Conservation (phyloP, 1,284 basidiomycete species). For the Neolentinus lepideus region DNA sequence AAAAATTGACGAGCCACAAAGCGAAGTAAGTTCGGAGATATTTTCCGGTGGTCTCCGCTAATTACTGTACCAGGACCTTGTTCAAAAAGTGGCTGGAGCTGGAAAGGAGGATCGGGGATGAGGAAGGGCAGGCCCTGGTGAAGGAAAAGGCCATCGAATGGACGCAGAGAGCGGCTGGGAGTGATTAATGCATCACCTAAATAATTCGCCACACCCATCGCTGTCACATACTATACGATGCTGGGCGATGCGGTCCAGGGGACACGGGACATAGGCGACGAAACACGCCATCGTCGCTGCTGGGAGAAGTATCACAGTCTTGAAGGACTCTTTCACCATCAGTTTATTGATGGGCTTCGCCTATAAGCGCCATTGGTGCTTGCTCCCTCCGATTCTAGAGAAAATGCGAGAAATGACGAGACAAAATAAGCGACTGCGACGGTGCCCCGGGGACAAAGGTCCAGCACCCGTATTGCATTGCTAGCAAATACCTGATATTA, state of each 20-base stretch:
- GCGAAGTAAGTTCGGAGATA: conserved; percentile 60
- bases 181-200: conserved; percentile 10
- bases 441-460: no score
- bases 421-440: no score
- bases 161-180: conserved; percentile 51
- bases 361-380: no score
- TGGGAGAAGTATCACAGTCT: no score
- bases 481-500: conserved; percentile 1
- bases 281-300: no score
- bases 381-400: no score
- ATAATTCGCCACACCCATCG: not conserved
- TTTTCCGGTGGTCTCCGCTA: not conserved
- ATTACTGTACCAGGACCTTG: conserved; percentile 49
- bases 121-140: conserved; percentile 74
- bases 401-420: no score
- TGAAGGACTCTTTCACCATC: no score
- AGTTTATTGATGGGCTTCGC: no score
- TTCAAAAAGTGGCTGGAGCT: conserved; percentile 98
- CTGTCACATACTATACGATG: not conserved
- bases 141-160: conserved; percentile 88
- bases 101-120: conserved; percentile 84
- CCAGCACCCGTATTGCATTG: no score
- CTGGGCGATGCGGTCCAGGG: no score
- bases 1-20: conserved; percentile 92
- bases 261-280: no score